Conservation (phyloP, 306 rosid genomes). For the Acacia crassicarpa region DNA sequence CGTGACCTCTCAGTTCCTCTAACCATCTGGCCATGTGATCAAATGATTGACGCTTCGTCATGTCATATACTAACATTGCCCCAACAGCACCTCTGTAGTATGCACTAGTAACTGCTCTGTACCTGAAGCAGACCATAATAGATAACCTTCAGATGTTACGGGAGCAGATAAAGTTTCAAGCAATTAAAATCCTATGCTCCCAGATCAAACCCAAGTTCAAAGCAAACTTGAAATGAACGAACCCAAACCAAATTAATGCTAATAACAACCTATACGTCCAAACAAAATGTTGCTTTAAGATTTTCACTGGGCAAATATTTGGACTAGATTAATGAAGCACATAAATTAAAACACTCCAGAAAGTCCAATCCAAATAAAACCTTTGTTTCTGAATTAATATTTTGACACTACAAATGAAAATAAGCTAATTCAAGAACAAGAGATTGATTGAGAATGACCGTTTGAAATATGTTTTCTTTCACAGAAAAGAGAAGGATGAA, state of each 20-base stretch:
- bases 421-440: neutral
- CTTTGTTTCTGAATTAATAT: neutral
- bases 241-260: neutral
- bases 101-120: slow-evolving; percentile 91
- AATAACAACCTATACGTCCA: neutral
- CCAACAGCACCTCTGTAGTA: slow-evolving; percentile 94
- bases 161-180: slow-evolving; percentile 10
- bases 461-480: neutral
- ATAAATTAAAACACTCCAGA: neutral
- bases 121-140: slow-evolving; percentile 43
- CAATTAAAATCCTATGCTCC: neutral
- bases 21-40: slow-evolving; percentile 92
- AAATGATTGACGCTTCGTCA: slow-evolving; percentile 87
- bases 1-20: slow-evolving; percentile 81
- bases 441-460: neutral
- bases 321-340: neutral
- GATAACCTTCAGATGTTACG: slow-evolving; percentile 8
- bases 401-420: neutral
- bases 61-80: slow-evolving; percentile 87
- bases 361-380: neutral
- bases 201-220: neutral
- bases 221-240: neutral
- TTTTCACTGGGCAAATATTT: neutral
- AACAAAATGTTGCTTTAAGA: neutral
- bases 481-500: neutral